Conservation (phyloP, 805 yeast species). For the Candida tallmaniae region DNA sequence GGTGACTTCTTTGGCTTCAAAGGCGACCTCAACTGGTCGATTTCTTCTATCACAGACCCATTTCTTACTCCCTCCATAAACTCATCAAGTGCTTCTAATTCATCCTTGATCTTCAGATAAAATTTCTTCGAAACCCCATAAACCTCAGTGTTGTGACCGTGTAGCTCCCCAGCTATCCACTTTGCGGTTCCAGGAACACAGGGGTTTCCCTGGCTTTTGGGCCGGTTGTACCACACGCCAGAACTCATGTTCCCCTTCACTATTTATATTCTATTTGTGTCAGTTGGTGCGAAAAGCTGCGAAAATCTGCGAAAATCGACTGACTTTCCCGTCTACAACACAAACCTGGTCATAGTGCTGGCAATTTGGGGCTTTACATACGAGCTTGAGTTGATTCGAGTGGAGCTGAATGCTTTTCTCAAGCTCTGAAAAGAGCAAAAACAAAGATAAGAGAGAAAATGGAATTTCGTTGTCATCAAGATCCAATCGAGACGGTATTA, state of each 20-base stretch:
- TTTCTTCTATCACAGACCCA: background rate
- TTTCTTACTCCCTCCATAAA: conserved; percentile 27
- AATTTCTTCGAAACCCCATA: conserved; percentile 34
- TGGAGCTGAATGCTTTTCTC: background rate
- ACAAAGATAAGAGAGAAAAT: background rate
- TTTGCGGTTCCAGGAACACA: conserved; percentile 48
- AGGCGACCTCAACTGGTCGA: background rate
- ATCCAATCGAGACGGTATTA: too few species aligned
- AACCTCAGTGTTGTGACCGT: conserved; percentile 35
- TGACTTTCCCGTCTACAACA: too few species aligned
- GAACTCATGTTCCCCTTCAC: too few species aligned
- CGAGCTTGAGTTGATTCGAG: too few species aligned
- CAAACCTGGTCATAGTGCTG: too few species aligned
- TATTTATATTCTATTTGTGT: too few species aligned
- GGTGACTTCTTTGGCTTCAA: background rate
- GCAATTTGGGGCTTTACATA: too few species aligned
- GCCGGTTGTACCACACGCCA: conserved; percentile 1
- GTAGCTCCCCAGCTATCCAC: conserved; percentile 46
- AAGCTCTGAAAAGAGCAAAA: background rate
- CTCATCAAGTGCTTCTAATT: conserved; percentile 38
- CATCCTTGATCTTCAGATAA: conserved; percentile 33
- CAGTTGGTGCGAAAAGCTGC: too few species aligned
- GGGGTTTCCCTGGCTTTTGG: background rate
- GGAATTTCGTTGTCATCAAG: background rate
- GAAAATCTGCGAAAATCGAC: too few species aligned